Conservation (phyloP, 352 stramenopile species). For the Halophytophthora batemanensis region DNA sequence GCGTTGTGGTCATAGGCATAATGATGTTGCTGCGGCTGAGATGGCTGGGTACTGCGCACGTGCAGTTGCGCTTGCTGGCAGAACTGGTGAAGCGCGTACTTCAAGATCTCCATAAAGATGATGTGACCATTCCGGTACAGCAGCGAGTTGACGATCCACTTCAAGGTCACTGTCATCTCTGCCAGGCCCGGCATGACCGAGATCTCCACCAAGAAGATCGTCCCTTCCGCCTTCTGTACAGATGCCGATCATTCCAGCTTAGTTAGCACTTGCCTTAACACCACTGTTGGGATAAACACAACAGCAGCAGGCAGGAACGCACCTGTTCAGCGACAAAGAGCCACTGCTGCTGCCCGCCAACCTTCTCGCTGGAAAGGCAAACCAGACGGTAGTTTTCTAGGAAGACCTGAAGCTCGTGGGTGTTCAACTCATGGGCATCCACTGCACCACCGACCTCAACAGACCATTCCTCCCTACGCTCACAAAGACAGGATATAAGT, state of each 20-base stretch:
- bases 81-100: slow-evolving; percentile 67
- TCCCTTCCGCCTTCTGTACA: slow-evolving; percentile 61
- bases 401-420: slow-evolving; percentile 49
- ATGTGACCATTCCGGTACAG: slow-evolving; percentile 83
- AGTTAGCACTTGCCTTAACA: slow-evolving; percentile 5
- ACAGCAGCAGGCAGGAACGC: background rate
- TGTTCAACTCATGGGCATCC: slow-evolving; percentile 51
- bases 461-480: slow-evolving; percentile 68
- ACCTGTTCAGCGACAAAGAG: slow-evolving; percentile 83
- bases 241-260: slow-evolving; percentile 1
- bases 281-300: background rate
- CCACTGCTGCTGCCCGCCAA: slow-evolving; percentile 77
- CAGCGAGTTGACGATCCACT: slow-evolving; percentile 87
- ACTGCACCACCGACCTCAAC: slow-evolving; percentile 40
- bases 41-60: slow-evolving; percentile 5
- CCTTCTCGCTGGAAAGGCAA: slow-evolving; percentile 67
- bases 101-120: slow-evolving; percentile 80
- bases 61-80: slow-evolving; percentile 32
- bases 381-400: slow-evolving; percentile 65
- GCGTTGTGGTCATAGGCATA: slow-evolving; percentile 12
- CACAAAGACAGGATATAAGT: slow-evolving; percentile 10
- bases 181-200: slow-evolving; percentile 70
- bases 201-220: slow-evolving; percentile 81
- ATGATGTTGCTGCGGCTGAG: slow-evolving; percentile 16
- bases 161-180: slow-evolving; percentile 82